Conservation (phyloP, 768 basidiomycete species). For the Hygrocybe punicea region DNA sequence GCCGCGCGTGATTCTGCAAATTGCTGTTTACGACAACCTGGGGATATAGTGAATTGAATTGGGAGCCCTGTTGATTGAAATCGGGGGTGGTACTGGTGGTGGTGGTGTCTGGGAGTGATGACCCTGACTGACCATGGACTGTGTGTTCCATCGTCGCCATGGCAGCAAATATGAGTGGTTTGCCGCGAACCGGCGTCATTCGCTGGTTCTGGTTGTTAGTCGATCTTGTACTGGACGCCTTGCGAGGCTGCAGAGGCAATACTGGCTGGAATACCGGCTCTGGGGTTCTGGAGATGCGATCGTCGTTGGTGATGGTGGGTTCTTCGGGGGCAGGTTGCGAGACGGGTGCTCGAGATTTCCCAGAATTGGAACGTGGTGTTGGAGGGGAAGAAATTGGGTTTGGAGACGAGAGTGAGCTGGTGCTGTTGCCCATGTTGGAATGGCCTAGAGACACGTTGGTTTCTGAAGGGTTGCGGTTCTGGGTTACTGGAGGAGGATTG, state of each 20-base stretch:
- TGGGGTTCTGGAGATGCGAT: background rate
- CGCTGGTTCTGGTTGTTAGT: slow-evolving; percentile 9
- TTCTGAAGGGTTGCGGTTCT: background rate
- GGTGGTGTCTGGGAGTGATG: slow-evolving; percentile 8
- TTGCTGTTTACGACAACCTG: background rate
- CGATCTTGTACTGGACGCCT: background rate
- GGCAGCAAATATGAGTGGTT: slow-evolving; percentile 63
- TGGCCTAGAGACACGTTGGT: background rate
- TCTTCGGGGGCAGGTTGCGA: background rate
- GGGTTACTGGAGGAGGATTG: background rate
- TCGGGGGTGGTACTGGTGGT: slow-evolving; percentile 4
- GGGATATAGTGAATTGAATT: too few relatives aligned
- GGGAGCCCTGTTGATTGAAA: too few relatives aligned
- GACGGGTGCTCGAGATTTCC: background rate
- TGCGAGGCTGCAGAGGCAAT: slow-evolving; percentile 3
- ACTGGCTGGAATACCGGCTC: background rate
- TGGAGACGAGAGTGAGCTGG: slow-evolving; percentile 3
- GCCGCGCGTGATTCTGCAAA: background rate
- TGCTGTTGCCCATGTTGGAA: slow-evolving; percentile 8
- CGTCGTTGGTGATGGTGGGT: background rate
- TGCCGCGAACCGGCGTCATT: slow-evolving; percentile 22
- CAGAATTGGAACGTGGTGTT: slow-evolving; percentile 10
- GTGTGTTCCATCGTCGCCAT: slow-evolving; percentile 38
- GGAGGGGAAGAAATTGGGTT: background rate
- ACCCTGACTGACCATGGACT: slow-evolving; percentile 9